A percentile compares a stretch with the other conserved stretches of the same genome.
Conservation (phyloP, 257 asterid species). For the Lavandula angustifolia region DNA sequence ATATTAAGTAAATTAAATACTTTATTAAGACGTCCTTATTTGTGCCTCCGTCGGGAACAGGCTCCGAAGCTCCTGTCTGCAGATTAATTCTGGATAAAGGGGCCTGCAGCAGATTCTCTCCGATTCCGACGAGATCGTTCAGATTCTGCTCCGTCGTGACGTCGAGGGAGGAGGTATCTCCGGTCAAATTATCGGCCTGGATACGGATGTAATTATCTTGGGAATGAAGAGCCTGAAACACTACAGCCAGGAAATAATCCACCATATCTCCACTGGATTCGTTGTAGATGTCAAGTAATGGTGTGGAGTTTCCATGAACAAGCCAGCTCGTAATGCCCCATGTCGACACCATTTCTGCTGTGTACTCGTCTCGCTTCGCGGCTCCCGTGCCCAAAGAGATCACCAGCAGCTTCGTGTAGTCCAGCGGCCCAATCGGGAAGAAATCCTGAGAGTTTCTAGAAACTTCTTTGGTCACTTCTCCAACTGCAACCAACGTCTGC, state of each 20-base stretch:
- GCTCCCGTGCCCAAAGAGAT: constrained; percentile 57
- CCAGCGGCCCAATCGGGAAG: too few relatives aligned
- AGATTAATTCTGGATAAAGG: constrained; percentile 41
- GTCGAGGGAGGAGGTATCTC: constrained; percentile 43
- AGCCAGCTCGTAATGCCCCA: constrained; percentile 61
- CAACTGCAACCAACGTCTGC: constrained; percentile 51
- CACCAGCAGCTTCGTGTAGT: constrained; percentile 42
- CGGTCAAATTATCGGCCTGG: constrained; percentile 49
- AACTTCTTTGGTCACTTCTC: constrained; percentile 47
- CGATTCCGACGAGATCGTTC: constrained; percentile 40
- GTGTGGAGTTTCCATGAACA: constrained; percentile 39
- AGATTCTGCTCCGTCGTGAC: constrained; percentile 46
- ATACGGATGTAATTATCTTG: constrained; percentile 53
- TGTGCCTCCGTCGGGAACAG: constrained; percentile 52
- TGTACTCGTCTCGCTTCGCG: constrained; percentile 40
- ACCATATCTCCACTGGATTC: constrained; percentile 51
- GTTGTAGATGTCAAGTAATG: constrained; percentile 50
- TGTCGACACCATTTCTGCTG: constrained; percentile 43
- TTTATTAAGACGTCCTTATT: constrained; percentile 54
- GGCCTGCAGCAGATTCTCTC: constrained; percentile 42
- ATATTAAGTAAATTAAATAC: too few relatives aligned
- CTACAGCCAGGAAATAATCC: constrained; percentile 37
- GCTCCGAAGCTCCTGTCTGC: constrained; percentile 44
- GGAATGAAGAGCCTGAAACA: constrained; percentile 42
- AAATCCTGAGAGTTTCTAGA: constrained; percentile 34